These are phyloP conservation scores for Datura wrightii DNA, from an alignment of 257 asterid genomes.

Conservation along the genomic window DNA sequence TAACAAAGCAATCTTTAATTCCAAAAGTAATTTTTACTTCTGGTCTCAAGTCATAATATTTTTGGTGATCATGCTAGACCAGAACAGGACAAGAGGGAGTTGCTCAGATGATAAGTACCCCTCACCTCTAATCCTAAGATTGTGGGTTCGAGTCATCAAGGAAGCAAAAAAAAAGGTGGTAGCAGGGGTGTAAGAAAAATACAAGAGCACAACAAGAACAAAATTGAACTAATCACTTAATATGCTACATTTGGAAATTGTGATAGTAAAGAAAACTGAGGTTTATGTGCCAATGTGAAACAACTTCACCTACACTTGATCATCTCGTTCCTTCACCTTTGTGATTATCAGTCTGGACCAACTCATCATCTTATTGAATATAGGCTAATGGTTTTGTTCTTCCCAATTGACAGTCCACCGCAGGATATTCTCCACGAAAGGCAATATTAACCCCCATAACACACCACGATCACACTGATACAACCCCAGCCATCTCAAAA, in stretches of 20 bases:
- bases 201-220: too few relatives aligned
- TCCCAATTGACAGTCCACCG: constrained; percentile 46
- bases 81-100: neutral
- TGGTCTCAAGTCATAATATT: neutral
- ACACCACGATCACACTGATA: neutral
- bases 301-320: neutral
- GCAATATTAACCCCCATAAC: constrained; percentile 39
- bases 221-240: too few relatives aligned
- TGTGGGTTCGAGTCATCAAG: too few relatives aligned
- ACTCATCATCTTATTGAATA: constrained; percentile 21
- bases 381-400: neutral
- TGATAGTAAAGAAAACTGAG: neutral
- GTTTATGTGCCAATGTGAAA: neutral
- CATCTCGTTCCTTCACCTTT: neutral
- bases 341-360: neutral
- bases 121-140: too few relatives aligned
- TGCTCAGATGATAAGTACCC: too few relatives aligned
- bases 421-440: constrained; percentile 44
- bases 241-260: too few relatives aligned
- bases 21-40: too few relatives aligned
- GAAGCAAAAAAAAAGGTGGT: neutral
- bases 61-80: neutral
- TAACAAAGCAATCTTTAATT: too few relatives aligned
- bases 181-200: too few relatives aligned
- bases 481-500: constrained; percentile 29